Evolutionary conservation across 768 basidiomycete species (phyloP).

Genomic region (Phallus indusiatus): DNA sequence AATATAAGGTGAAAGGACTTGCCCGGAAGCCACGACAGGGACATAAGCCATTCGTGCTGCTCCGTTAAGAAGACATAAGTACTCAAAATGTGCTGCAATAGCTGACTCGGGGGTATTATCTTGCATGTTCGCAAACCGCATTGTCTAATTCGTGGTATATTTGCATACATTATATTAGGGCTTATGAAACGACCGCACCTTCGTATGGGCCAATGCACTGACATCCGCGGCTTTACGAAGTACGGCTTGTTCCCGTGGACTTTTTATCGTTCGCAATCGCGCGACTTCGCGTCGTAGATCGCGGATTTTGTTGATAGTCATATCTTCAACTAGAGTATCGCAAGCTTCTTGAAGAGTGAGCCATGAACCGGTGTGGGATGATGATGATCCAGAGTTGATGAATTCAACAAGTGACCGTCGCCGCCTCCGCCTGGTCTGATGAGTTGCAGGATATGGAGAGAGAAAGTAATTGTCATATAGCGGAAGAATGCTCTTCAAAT

Average conservation of each 20-base stretch:
- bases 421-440: conserved; percentile 28
- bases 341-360: conserved; percentile 29
- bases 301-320: conserved; percentile 36
- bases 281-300: conserved; percentile 64
- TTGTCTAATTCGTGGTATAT: conserved; percentile 46
- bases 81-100: conserved; percentile 82
- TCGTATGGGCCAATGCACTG: conserved; percentile 76
- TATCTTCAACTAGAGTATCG: conserved; percentile 45
- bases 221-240: conserved; percentile 85
- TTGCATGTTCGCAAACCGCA: conserved; percentile 53
- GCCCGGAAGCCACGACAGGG: conserved; percentile 95
- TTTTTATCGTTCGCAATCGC: conserved; percentile 70
- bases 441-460: conserved; percentile 2
- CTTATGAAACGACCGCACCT: conserved; percentile 36
- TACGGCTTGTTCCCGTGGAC: conserved; percentile 58
- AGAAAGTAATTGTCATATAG: conserved; percentile 12
- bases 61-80: conserved; percentile 69
- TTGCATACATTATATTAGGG: not conserved
- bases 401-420: conserved; percentile 16
- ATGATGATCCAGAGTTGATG: conserved; percentile 17
- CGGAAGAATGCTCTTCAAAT: conserved; percentile 45
- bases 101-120: conserved; percentile 49
- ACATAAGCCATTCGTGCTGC: conserved; percentile 91
- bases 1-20: conserved; percentile 9
- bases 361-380: conserved; percentile 21